phyloP scores from a whole-genome alignment of 768 basidiomycete species.

The Sarcodon aspratus region DNA sequence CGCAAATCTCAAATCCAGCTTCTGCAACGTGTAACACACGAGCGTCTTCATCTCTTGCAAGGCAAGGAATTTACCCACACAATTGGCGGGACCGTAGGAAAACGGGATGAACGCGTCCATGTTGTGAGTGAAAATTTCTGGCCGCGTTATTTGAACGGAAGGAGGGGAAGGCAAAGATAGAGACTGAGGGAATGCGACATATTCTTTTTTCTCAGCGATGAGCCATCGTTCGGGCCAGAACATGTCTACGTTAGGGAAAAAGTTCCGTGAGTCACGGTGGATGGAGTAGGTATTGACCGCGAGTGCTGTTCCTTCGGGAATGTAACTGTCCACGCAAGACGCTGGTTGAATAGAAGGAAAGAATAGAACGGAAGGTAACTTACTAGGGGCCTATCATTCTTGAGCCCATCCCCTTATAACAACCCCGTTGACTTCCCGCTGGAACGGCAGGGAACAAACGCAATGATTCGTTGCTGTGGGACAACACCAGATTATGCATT shows the following conservation, averaged over 20 bases:
- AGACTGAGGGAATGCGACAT: too few species aligned
- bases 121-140: constrained; percentile 16
- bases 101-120: constrained; percentile 32
- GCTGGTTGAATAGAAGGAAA: neutral
- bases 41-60: too few species aligned
- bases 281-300: constrained; percentile 27
- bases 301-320: constrained; percentile 27
- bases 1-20: constrained; percentile 2
- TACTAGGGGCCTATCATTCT: constrained; percentile 23
- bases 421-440: constrained; percentile 28
- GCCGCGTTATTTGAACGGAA: neutral
- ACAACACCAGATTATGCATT: too few species aligned
- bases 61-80: constrained; percentile 27
- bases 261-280: constrained; percentile 34
- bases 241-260: constrained; percentile 28
- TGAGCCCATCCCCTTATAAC: constrained; percentile 15
- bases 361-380: constrained; percentile 3
- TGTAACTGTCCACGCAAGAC: constrained; percentile 17
- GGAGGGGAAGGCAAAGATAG: neutral
- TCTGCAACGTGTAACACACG: constrained; percentile 1
- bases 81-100: constrained; percentile 31
- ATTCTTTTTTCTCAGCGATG: neutral
- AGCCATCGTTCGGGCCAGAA: constrained; percentile 35
- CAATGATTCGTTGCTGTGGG: constrained; percentile 29
- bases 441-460: constrained; percentile 32